A percentile compares a stretch with the other conserved stretches of the same genome.
Conservation (phyloP, 148 eudicot genomes). For the Tetragonia tetragonoides region DNA sequence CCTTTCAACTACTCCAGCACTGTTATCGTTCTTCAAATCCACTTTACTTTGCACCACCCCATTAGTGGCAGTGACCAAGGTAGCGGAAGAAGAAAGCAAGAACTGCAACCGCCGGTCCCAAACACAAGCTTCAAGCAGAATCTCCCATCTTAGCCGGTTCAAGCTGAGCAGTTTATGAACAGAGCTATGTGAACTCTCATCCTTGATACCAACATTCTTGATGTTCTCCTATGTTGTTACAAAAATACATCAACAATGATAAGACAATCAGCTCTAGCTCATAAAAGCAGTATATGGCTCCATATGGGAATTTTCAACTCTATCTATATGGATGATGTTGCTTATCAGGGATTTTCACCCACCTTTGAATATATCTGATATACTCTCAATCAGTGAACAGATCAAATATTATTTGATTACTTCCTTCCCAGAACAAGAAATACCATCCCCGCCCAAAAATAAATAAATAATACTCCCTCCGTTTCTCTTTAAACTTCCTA, state of each 20-base stretch:
- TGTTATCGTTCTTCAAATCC: slow-evolving; percentile 11
- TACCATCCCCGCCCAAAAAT: too few species aligned
- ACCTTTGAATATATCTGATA: too few species aligned
- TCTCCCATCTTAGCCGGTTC: slow-evolving; percentile 62
- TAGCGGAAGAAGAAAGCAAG: slow-evolving; percentile 54
- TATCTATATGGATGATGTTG: too few species aligned
- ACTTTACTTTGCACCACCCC: slow-evolving; percentile 6
- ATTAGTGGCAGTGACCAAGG: slow-evolving; percentile 21
- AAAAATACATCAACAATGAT: slow-evolving; percentile 11
- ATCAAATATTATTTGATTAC: too few species aligned
- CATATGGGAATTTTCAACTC: not conserved
- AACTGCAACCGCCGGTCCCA: slow-evolving; percentile 78
- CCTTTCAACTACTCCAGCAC: not conserved
- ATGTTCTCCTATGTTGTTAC: slow-evolving; percentile 46
- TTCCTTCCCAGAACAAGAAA: too few species aligned
- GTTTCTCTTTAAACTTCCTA: too few species aligned
- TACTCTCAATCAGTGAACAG: too few species aligned
- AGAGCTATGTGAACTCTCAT: slow-evolving; percentile 37
- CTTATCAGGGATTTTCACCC: too few species aligned
- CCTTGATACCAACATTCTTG: slow-evolving; percentile 36
- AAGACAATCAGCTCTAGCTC: not conserved
- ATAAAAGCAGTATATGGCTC: not conserved
- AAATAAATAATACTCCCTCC: too few species aligned
- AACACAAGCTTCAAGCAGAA: slow-evolving; percentile 66
- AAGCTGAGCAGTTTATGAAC: slow-evolving; percentile 51